A percentile compares a stretch with the other conserved stretches of the same genome.
Conservation (phyloP, 2,329 filamentous ascomycete species). For the Xylariaceae sp. region DNA sequence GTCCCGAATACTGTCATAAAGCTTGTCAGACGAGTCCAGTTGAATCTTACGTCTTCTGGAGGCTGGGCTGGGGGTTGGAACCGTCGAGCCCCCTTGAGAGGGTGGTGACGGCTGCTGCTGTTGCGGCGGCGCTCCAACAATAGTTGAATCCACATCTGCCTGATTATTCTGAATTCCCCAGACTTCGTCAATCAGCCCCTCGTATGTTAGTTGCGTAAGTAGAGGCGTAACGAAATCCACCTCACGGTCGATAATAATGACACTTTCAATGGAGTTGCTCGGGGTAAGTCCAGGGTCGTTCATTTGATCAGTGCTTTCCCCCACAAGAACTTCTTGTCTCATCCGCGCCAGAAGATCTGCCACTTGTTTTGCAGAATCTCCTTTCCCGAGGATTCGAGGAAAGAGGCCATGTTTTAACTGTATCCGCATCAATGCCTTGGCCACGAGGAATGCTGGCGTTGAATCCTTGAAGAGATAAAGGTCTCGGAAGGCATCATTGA, state of each 20-base stretch:
- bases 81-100: slow-evolving; percentile 48
- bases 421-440: slow-evolving; percentile 88
- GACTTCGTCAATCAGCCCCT: slow-evolving; percentile 89
- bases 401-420: slow-evolving; percentile 91
- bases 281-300: slow-evolving; percentile 67
- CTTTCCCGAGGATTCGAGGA: slow-evolving; percentile 89
- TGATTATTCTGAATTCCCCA: slow-evolving; percentile 91
- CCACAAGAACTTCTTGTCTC: slow-evolving; percentile 80
- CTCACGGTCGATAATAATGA: slow-evolving; percentile 93
- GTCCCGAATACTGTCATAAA: slow-evolving; percentile 83
- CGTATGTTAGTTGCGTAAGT: slow-evolving; percentile 92
- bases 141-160: slow-evolving; percentile 83
- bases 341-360: slow-evolving; percentile 84
- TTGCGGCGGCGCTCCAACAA: slow-evolving; percentile 69
- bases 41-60: slow-evolving; percentile 79
- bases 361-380: slow-evolving; percentile 84
- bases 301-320: slow-evolving; percentile 62
- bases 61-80: slow-evolving; percentile 49
- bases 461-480: slow-evolving; percentile 87
- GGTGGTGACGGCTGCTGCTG: slow-evolving; percentile 34
- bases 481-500: slow-evolving; percentile 81
- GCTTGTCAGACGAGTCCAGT: slow-evolving; percentile 80
- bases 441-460: slow-evolving; percentile 81
- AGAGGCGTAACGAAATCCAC: slow-evolving; percentile 89
- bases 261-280: slow-evolving; percentile 79